Conservation (phyloP, 176 grass and related monocot genomes). For the Zizania latifolia region DNA sequence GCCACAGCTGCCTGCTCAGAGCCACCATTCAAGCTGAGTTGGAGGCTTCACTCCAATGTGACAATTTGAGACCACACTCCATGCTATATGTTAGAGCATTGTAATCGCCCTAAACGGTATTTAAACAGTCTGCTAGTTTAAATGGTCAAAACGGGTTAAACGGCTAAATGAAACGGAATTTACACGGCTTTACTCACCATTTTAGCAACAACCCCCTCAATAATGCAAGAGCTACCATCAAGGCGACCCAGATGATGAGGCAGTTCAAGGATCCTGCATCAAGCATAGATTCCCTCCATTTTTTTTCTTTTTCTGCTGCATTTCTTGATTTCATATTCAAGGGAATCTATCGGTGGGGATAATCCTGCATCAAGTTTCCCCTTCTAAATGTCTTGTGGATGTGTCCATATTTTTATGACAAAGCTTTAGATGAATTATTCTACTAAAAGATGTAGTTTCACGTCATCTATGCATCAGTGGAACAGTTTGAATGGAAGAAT, state of each 20-base stretch:
- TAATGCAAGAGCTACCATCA: slow-evolving; percentile 79
- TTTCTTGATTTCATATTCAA: slow-evolving; percentile 16
- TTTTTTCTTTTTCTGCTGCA: neutral
- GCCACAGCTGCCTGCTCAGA: too few relatives aligned
- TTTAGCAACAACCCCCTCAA: slow-evolving; percentile 79
- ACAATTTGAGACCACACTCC: too few relatives aligned
- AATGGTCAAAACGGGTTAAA: too few relatives aligned
- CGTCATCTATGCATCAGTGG: too few relatives aligned
- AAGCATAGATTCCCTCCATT: neutral
- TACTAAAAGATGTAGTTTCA: neutral
- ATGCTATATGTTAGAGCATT: too few relatives aligned
- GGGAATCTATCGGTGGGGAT: slow-evolving; percentile 7
- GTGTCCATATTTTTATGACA: neutral
- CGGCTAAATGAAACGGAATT: too few relatives aligned
- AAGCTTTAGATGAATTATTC: neutral
- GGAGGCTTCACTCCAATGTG: too few relatives aligned
- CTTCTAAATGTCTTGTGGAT: neutral
- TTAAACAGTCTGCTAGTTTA: too few relatives aligned
- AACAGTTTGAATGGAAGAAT: too few relatives aligned
- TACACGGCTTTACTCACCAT: too few relatives aligned
- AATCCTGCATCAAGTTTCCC: slow-evolving; percentile 8
- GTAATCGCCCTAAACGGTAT: too few relatives aligned
- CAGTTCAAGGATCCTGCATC: slow-evolving; percentile 50
- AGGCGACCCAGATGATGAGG: slow-evolving; percentile 68
- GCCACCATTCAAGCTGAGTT: too few relatives aligned